Percentiles rank a stretch among this genome's conserved stretches.
Conservation (phyloP, 805 yeast species). For the Saturnispora zaruensis region DNA sequence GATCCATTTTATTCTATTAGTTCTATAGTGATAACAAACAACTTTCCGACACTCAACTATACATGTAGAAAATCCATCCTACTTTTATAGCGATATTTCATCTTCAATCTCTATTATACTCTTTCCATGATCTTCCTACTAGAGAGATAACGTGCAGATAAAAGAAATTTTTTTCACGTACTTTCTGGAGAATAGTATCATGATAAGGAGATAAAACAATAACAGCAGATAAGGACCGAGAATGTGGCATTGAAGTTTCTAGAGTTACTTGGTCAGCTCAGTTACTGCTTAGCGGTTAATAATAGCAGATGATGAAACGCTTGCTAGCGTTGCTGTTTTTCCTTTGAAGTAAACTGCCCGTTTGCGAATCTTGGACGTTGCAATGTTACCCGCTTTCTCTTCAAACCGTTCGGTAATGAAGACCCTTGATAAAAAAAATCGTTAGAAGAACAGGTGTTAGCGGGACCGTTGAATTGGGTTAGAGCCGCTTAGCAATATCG, state of each 20-base stretch:
- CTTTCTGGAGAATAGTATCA: not conserved
- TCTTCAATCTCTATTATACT: not conserved
- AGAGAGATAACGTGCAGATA: not conserved
- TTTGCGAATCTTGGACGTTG: not conserved
- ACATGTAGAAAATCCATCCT: too few species aligned
- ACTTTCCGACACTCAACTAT: too few species aligned
- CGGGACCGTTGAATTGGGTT: not conserved
- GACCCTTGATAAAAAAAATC: not conserved
- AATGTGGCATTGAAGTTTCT: not conserved
- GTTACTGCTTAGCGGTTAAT: not conserved
- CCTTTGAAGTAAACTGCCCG: too few species aligned
- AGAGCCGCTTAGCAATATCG: not conserved
- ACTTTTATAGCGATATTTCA: too few species aligned
- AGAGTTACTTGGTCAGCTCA: not conserved
- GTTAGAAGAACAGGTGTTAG: not conserved
- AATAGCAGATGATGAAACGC: not conserved
- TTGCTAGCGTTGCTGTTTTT: not conserved
- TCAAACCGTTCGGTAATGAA: not conserved
- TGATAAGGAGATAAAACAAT: not conserved
- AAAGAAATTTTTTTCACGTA: not conserved
- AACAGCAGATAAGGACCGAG: not conserved
- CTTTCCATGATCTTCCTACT: not conserved
- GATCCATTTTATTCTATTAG: not conserved
- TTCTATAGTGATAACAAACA: too few species aligned
- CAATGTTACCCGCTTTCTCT: not conserved